Conservation (phyloP, 2,329 filamentous ascomycete genomes). For the Kalmusia sp. region DNA sequence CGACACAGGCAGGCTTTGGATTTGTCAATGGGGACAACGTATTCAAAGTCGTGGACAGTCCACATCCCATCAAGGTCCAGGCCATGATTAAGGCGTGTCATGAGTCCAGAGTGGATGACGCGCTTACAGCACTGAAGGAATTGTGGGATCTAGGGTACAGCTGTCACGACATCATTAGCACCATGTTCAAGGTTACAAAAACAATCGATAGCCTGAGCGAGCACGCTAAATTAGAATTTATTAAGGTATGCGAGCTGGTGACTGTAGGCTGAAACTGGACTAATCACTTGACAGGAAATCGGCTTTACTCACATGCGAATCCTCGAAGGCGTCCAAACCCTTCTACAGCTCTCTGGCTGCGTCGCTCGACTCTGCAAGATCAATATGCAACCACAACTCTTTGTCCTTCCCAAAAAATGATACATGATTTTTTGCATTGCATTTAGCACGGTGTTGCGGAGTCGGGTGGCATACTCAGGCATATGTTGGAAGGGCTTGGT, state of each 20-base stretch:
- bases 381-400: constrained; percentile 92
- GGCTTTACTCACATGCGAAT: constrained; percentile 99
- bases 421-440: constrained; percentile 12
- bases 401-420: constrained; percentile 55
- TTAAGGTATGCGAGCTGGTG: constrained; percentile 60
- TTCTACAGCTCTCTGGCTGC: constrained; percentile 92
- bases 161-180: constrained; percentile 98
- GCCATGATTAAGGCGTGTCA: constrained; percentile 98
- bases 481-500: background rate
- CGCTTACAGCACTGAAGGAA: constrained; percentile 85
- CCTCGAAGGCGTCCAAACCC: constrained; percentile 93
- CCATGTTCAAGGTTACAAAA: constrained; percentile 99
- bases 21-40: constrained; percentile 98
- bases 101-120: constrained; percentile 87
- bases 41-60: constrained; percentile 95
- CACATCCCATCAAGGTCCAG: constrained; percentile 97
- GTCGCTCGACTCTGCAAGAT: constrained; percentile 90
- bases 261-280: background rate
- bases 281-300: constrained; percentile 70
- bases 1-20: constrained; percentile 89
- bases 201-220: constrained; percentile 91
- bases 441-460: constrained; percentile 44
- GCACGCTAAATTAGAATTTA: constrained; percentile 95
- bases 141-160: constrained; percentile 95
- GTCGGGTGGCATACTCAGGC: constrained; percentile 11